Conservation (phyloP, 148 eudicot genomes). For the Cornus florida region DNA sequence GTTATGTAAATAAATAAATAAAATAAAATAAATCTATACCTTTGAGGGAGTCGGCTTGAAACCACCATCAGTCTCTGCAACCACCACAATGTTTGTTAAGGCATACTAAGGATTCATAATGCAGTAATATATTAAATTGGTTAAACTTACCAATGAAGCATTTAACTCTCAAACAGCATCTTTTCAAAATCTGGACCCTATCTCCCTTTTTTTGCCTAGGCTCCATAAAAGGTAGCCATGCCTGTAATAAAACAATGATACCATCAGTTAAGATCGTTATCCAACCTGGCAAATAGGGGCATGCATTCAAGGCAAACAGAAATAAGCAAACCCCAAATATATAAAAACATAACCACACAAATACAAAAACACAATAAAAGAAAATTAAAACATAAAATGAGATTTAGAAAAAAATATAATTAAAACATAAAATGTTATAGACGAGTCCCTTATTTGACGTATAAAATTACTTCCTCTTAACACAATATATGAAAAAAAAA, state of each 20-base stretch:
- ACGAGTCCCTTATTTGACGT: background rate
- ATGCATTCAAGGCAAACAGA: background rate
- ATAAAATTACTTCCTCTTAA: background rate
- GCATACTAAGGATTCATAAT: background rate
- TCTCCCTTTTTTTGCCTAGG: conserved; percentile 51
- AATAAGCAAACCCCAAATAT: background rate
- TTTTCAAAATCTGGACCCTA: conserved; percentile 46
- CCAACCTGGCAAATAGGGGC: background rate
- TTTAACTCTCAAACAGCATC: conserved; percentile 58
- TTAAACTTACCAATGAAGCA: conserved; percentile 69
- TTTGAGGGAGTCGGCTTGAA: conserved; percentile 71
- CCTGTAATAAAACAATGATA: conserved; percentile 29
- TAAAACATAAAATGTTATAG: background rate
- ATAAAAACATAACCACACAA: background rate
- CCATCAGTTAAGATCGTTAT: background rate
- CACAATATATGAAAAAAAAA: too few relatives aligned
- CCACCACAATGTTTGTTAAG: conserved; percentile 8
- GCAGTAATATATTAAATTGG: background rate
- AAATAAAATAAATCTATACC: conserved; percentile 34
- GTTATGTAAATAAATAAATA: too few relatives aligned
- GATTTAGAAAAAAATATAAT: too few relatives aligned
- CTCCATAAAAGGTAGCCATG: conserved; percentile 71
- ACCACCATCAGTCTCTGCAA: conserved; percentile 86
- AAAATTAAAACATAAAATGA: too few relatives aligned
- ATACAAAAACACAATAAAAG: background rate